phyloP scores from a whole-genome alignment of 768 basidiomycete species.

The Rhodocollybia butyracea region DNA sequence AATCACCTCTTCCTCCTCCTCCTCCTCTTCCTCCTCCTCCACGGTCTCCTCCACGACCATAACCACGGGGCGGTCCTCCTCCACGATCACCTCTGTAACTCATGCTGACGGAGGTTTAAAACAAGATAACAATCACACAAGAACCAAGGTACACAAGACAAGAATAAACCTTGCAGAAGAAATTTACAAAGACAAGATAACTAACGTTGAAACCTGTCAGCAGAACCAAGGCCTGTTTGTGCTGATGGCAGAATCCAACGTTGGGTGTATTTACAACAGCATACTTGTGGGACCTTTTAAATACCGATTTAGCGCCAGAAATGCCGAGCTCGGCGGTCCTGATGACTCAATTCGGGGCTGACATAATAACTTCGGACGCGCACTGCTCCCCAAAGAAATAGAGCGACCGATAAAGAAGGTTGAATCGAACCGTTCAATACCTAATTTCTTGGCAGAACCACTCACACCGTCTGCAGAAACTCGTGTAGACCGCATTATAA shows the following conservation, averaged over 20 bases:
- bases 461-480: no score
- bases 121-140: neutral
- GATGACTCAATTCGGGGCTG: neutral
- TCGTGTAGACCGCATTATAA: no score
- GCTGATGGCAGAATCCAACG: conserved; percentile 7
- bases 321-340: neutral
- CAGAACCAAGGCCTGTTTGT: neutral
- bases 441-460: no score
- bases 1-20: conserved; percentile 16
- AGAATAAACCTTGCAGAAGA: neutral
- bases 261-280: neutral
- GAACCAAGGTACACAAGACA: neutral
- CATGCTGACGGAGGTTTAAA: neutral
- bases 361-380: no score
- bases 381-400: no score
- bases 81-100: neutral
- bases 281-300: neutral
- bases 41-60: conserved; percentile 20
- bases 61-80: conserved; percentile 24
- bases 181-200: neutral
- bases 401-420: no score
- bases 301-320: neutral
- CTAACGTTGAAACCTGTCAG: conserved; percentile 6
- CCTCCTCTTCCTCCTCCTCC: conserved; percentile 27
- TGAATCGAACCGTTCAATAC: no score